These are phyloP conservation scores for Neopestalotiopsis sp. DNA, from an alignment of 2,329 filamentous ascomycete genomes.

Conservation along the genomic window DNA sequence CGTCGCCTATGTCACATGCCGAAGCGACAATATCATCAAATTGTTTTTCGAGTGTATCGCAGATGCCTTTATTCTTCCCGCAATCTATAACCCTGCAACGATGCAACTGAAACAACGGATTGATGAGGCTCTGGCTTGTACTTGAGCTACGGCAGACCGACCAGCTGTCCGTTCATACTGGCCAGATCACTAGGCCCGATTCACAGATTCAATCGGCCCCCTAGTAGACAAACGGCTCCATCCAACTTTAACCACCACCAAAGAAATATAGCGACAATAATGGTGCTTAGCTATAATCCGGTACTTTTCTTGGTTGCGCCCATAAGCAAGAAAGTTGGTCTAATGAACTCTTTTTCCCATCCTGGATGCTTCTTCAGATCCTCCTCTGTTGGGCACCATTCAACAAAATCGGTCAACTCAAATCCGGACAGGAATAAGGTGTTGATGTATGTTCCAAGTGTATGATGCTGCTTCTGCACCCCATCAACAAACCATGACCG, in stretches of 20 bases:
- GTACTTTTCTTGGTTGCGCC: conserved; percentile 24
- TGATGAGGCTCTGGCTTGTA: neutral
- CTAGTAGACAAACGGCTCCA: neutral
- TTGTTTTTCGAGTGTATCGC: neutral
- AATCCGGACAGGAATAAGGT: conserved; percentile 43
- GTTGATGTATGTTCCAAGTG: conserved; percentile 46
- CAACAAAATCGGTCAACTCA: conserved; percentile 43
- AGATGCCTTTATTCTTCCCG: neutral
- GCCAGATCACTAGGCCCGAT: neutral
- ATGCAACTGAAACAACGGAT: neutral
- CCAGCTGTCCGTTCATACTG: neutral
- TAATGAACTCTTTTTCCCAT: conserved; percentile 25
- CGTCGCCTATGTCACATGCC: neutral
- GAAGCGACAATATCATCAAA: neutral
- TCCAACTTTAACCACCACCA: neutral
- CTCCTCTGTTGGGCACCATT: conserved; percentile 38
- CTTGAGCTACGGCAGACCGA: neutral
- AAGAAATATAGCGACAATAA: neutral
- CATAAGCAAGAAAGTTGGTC: conserved; percentile 31
- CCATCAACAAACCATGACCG: conserved; percentile 49
- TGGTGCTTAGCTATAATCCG: neutral
- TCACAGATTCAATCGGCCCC: neutral
- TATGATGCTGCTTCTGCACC: conserved; percentile 53
- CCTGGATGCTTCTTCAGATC: conserved; percentile 24
- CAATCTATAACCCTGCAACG: neutral